A percentile compares a stretch with the other conserved stretches of the same genome.
These are phyloP conservation scores for Nidularia pulvinata DNA, from an alignment of 768 basidiomycete species.

Conservation along the genomic window DNA sequence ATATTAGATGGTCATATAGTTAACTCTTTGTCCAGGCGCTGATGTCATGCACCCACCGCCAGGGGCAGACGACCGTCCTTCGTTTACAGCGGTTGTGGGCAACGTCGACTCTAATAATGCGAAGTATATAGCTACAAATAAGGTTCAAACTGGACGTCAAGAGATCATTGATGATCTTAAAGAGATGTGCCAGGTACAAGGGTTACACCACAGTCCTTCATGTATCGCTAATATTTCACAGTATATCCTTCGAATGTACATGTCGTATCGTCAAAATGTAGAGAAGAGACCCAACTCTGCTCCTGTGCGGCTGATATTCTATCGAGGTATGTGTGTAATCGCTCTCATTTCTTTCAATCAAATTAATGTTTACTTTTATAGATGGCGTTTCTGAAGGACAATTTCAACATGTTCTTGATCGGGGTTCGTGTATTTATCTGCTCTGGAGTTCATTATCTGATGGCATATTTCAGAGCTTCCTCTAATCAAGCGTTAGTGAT, in stretches of 20 bases:
- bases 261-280: conserved; percentile 41
- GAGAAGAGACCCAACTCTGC: conserved; percentile 40
- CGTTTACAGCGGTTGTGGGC: conserved; percentile 71
- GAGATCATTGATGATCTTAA: conserved; percentile 71
- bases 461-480: conserved; percentile 47
- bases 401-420: conserved; percentile 48
- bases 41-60: conserved; percentile 80
- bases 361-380: conserved; percentile 19
- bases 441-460: neutral
- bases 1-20: neutral
- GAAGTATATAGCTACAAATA: conserved; percentile 54
- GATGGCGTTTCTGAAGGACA: conserved; percentile 54
- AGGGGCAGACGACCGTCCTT: conserved; percentile 66
- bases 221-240: conserved; percentile 14
- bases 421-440: conserved; percentile 34
- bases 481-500: conserved; percentile 48
- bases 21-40: conserved; percentile 41
- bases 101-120: conserved; percentile 70
- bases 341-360: conserved; percentile 3
- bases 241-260: conserved; percentile 55
- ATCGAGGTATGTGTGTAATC: conserved; percentile 48
- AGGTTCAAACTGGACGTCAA: conserved; percentile 55
- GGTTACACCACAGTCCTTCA: neutral
- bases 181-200: conserved; percentile 55
- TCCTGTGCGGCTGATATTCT: conserved; percentile 70